Evolutionary conservation across 2,329 filamentous ascomycete genomes (phyloP).

Genomic region (Thielaviopsis punctulata): DNA sequence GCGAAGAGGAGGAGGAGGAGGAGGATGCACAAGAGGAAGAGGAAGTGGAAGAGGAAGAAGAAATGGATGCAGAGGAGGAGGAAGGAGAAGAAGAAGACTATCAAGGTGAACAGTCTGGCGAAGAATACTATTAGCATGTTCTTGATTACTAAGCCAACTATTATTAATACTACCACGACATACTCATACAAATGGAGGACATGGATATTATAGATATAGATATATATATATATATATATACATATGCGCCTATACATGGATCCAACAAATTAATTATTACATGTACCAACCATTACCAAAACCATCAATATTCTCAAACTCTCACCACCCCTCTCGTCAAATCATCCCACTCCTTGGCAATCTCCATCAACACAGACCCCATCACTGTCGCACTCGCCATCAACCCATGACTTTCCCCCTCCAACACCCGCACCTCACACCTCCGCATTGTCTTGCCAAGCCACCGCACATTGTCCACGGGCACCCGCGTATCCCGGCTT

Average conservation of each 20-base stretch:
- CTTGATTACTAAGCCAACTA: too few relatives aligned
- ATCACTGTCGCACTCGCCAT: constrained; percentile 93
- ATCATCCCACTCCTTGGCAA: constrained; percentile 84
- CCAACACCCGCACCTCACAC: constrained; percentile 79
- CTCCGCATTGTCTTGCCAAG: constrained; percentile 82
- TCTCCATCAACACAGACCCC: constrained; percentile 87
- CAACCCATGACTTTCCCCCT: constrained; percentile 82
- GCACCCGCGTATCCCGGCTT: constrained; percentile 74
- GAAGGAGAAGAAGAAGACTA: constrained; percentile 18
- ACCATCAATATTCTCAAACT: background rate
- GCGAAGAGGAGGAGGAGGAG: constrained; percentile 21
- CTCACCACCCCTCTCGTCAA: constrained; percentile 48
- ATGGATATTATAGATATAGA: too few relatives aligned
- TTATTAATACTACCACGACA: constrained; percentile 5
- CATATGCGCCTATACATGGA: too few relatives aligned
- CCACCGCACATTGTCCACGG: constrained; percentile 90
- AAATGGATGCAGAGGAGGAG: constrained; percentile 20
- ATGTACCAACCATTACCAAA: too few relatives aligned
- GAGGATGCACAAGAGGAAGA: constrained; percentile 21
- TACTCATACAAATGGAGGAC: too few relatives aligned
- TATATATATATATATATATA: too few relatives aligned
- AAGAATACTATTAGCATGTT: constrained; percentile 2
- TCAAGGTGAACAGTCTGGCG: constrained; percentile 18
- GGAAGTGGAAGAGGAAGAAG: constrained; percentile 18
- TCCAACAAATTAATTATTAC: too few relatives aligned